Evolutionary conservation across 225 moss, liverwort and hornwort genomes (phyloP), one percentile per base, ranked within the genome.

Genomic region (Sphagnum tenellum): DNA sequence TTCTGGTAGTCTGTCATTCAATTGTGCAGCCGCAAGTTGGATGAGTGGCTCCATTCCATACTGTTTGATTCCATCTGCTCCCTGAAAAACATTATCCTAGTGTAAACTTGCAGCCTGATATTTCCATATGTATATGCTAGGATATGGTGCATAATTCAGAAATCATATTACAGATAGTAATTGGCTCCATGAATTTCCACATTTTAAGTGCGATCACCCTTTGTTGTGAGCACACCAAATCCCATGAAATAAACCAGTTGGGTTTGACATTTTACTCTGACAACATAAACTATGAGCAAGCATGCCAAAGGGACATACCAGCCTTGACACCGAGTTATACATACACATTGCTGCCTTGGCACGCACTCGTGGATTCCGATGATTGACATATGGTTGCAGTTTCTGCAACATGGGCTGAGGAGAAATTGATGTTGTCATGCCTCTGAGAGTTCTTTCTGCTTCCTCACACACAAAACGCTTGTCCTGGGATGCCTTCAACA

Each of bases 401-500:
- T 98, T 98, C 76, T 77, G 87, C 59, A 98, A 64, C 5, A 83
- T 64, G 10, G 87, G 86, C 50, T 81, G 74, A 9, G 93, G 90
- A 66, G 87, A 79, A 61, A 90, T 76, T 74, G 77, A 89, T 49
- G 69, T 67, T 7, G 93, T 90, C 98, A 98, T 86, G 5, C 80
- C 82, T 61, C 79, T 72, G 10, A 98, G 86, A 64, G 98, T 52
- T 69, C 78, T 87, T 75, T 89, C 98, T 48, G 98, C 98, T 77
- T 98, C 98, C 71, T 98, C 98, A 72, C 98, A 98, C 6, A 98
- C 98, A 54, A 98, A 98, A 69, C 90, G 87, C 67, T 98, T 98
- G 80, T 98, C 98, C 76, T 93, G 93, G 12, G 98, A 93, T 2
- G 98, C 98, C 74, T 93, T 98, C 54, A 98, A 56, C 64, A 98